Evolutionary conservation across 2,329 filamentous ascomycete genomes (phyloP), one percentile per base, ranked within the genome.

Genomic region (Pseudocercospora eumusae): DNA sequence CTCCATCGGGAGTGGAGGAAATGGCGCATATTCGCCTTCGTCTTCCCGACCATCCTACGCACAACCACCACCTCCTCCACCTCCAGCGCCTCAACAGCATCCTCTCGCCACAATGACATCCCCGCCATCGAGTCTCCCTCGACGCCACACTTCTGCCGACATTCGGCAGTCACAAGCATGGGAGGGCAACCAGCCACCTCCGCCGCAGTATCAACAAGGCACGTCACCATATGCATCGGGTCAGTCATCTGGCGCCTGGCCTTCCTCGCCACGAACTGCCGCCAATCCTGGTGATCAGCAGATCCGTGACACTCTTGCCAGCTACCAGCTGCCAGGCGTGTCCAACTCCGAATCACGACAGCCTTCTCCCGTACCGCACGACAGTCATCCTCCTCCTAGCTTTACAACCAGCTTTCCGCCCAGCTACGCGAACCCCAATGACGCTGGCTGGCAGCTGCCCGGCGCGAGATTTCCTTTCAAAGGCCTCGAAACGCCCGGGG

Each of bases 101-200:
- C 85, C 85, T 18, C 77, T 85, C 36, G 81, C 84, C n/a, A 80
- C 79, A 58, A 81, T 81, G 61, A 77, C 80, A 20, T 85, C 85
- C 40, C 83, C 84, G 23, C 83, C 84, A 0, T 84, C 86, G 60
- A 92, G 87, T 70, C 82, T 96, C 52, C 85, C 87, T 49, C 88
- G 93, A 66, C 86, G 93, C 64, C 95, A 99, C 77, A 99, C 95
- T 1, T 93, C 93, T 42, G 95, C 95, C 62, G 95, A 99, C 74
- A 98, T 99, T 69, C 88, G 95, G 57, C 89, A 79, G 4, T 20
- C 50, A 9, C 78, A 81, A 64, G 79, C 80, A 63, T 93, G 80
- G 70, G 89, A 92, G 73, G 91, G 89, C 40, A 93, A 90, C 87
- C 88, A 87, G 65, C 82, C 82, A 7, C 81, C 75, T 66, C 79